phyloP scores from a whole-genome alignment of 371 early-diverging fungal species.

The Parasitella parasitica region DNA sequence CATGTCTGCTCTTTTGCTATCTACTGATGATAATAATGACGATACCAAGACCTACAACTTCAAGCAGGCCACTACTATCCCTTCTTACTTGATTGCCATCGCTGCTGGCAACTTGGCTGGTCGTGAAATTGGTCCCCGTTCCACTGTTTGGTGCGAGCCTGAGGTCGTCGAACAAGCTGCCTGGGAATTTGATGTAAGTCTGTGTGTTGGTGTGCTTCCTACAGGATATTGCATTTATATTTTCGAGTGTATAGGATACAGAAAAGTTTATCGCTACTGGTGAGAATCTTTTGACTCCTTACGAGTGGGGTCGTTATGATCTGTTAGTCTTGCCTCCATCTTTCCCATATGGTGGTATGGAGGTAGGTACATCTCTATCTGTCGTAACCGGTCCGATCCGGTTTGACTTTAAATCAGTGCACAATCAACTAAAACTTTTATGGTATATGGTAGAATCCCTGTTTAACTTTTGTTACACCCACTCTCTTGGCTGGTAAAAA shows the following conservation, averaged over 20 bases:
- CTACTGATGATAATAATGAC: constrained; percentile 43
- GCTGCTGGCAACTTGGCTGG: constrained; percentile 87
- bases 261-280: constrained; percentile 86
- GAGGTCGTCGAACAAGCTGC: constrained; percentile 88
- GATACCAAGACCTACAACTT: constrained; percentile 63
- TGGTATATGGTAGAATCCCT: constrained; percentile 72
- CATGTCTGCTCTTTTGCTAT: constrained; percentile 41
- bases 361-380: constrained; percentile 39
- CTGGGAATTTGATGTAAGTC: constrained; percentile 83
- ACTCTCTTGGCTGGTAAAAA: constrained; percentile 83
- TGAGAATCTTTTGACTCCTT: constrained; percentile 85
- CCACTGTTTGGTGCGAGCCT: constrained; percentile 95
- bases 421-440: constrained; percentile 2
- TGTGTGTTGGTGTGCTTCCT: background rate
- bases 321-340: constrained; percentile 81
- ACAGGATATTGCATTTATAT: background rate
- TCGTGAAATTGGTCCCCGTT: constrained; percentile 84
- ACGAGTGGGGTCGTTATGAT: constrained; percentile 97
- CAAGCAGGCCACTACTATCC: constrained; percentile 73
- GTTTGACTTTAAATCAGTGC: background rate
- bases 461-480: constrained; percentile 87
- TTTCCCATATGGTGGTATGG: constrained; percentile 98
- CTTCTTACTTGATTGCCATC: constrained; percentile 93
- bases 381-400: constrained; percentile 17
- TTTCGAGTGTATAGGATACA: constrained; percentile 55